Evolutionary conservation across 371 early-diverging fungal genomes (phyloP), one percentile per base, ranked within the genome.

Genomic region (Mortierella sp.): DNA sequence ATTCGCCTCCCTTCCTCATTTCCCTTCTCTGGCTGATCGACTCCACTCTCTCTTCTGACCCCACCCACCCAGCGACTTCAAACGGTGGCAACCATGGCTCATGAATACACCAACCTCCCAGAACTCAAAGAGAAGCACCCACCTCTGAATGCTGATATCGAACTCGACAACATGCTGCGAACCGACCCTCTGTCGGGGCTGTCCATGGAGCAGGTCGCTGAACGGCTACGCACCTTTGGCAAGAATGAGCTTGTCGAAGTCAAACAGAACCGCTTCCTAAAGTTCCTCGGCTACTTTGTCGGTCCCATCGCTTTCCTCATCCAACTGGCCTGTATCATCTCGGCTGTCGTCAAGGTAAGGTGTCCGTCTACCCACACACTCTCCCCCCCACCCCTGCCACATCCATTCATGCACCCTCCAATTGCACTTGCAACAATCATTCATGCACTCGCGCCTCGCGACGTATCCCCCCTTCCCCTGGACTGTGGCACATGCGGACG

Each of bases 251-350:
- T 92, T 52, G 78, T 86, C 9, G 93, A 93, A 73, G 82, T 83
- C 58, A 87, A 86, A 72, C 80, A 80, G 48, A 90, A 84, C 80
- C 89, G 88, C 24, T 38, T 92, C 59, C 72, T 90, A 53, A 91
- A 92, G 81, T 93, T 93, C 74, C 78, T 92, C 21, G 76, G 85
- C 13, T 93, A 91, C 82, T 93, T 93, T 72, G 78, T 81, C 0
- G 92, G 92, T 28, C 82, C 93, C 14, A 91, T 92, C 61, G 86
- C 91, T 16, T 87, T 81, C 78, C 82, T 93, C 56, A 86, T 93
- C 30, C 90, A 91, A 66, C 58, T 86, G n/a, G 86, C 86, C 0
- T 86, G 81, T 79, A 80, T 91, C 81, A 70, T 82, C 63, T 80
- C 83, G 19, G 86, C 82, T 13, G 72, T 86, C 10, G 86, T 86